Conservation (phyloP, 345 rosid species). For the Salix suchowensis region DNA sequence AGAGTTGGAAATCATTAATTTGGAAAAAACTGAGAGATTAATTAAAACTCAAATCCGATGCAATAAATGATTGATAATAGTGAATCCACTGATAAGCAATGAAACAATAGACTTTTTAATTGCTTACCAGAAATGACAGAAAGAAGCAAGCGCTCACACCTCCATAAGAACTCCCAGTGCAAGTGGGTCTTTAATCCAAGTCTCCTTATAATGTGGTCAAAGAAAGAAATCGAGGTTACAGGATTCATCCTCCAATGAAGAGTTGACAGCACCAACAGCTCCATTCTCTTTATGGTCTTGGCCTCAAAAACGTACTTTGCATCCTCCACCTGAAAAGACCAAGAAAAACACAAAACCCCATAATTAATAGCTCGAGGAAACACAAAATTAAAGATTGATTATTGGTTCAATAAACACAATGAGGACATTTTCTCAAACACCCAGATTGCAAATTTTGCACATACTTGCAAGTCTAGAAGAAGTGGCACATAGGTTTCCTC, state of each 20-base stretch:
- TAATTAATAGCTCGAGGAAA: constrained; percentile 1
- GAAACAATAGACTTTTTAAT: constrained; percentile 6
- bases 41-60: not conserved
- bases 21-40: not conserved
- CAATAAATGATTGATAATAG: not conserved
- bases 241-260: constrained; percentile 92
- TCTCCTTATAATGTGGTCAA: constrained; percentile 66
- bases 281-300: constrained; percentile 87
- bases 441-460: constrained; percentile 20
- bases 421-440: constrained; percentile 31
- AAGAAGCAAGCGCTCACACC: constrained; percentile 73
- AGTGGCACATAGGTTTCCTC: constrained; percentile 83
- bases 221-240: constrained; percentile 75
- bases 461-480: constrained; percentile 77
- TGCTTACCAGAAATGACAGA: constrained; percentile 63
- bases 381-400: constrained; percentile 6
- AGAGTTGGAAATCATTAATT: constrained; percentile 9
- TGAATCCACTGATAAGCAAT: not conserved
- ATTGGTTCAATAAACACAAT: constrained; percentile 1
- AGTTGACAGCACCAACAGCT: constrained; percentile 72
- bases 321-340: constrained; percentile 56
- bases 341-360: not conserved
- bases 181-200: constrained; percentile 48
- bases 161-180: constrained; percentile 55
- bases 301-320: constrained; percentile 70